Base-by-base conservation (phyloP, 768 basidiomycete genomes). In the Coprinopsis marcescibilis region DNA sequence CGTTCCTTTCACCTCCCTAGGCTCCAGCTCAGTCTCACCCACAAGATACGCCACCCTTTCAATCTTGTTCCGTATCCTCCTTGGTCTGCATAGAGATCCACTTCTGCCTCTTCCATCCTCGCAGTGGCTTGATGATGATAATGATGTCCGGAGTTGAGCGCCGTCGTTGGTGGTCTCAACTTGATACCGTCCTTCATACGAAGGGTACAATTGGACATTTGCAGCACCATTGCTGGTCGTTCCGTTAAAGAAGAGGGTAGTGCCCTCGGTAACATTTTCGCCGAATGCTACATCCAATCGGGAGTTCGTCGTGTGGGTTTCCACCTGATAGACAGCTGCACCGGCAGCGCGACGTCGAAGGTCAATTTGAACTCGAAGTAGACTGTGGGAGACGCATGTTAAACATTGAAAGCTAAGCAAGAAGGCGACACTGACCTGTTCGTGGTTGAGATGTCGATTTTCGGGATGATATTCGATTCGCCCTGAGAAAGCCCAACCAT, bases 401-500 rank as follows among this genome's bases (percentile, higher is more conserved):
- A 36, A 17, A n/a, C n/a, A n/a, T n/a, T 17, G 10, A 36, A 40
- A 24, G 21, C 8, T 32, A 8, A 32, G 29, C 38, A 20, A n/a
- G n/a, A n/a, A n/a, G n/a, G n/a, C n/a, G 20, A 6, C 17, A 24
- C 42, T 20, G 27, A 44, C 43, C 34, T 43, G n/a, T 49, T 49
- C 7, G 34, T 24, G 2, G 48, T 49, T 37, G 7, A 12, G 25
- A 49, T 44, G 13, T 38, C 15, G 3, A 49, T 25, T 12, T 10
- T 12, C 12, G 35, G 42, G 2, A n/a, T 24, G 6, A n/a, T 12
- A 32, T 32, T 13, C 14, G 2, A 14, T 20, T 48, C 55, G 26
- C 53, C 50, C 42, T 54, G 68, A 60, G 52, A 65, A 50, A 81
- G 50, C 23, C 59, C 64, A 20, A 80, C 69, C 14, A 58, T 55